Base-by-base conservation (phyloP, 108 stramenopile genomes). In the Pseudonitzschia pungens region DNA sequence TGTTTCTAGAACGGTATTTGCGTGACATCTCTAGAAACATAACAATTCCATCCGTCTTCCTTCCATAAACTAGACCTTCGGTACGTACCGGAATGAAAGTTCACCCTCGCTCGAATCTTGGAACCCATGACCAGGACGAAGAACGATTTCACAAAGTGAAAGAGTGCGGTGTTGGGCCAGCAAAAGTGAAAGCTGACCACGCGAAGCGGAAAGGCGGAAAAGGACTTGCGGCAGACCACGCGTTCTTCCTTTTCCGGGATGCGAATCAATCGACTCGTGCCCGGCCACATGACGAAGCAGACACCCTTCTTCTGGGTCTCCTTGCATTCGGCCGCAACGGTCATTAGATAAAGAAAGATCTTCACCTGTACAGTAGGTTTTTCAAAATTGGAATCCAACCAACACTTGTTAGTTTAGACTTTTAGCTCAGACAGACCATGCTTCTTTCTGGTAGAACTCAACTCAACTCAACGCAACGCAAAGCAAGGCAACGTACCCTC, bases 251-350 rank as follows among this genome's bases (percentile, higher is more conserved):
- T 14, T 31, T n/a, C 28, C n/a, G 60, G 60, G 20, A 62, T 36
- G 14, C 60, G 60, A 31, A 62, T 33, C 7, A 8, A 40, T 20
- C 33, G 26, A 21, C 18, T 8, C 36, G 26, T 62, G 12, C 60
- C 60, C 36, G 66, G 66, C 66, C 66, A 67, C 45, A 76, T 41
- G 26, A 76, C 44, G 20, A 63, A 43, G 7, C 63, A 32, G 24
- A 21, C 26, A 1, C 75, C 75, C 20, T 66, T 52, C 31, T 64
- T 60, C 60, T 76, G 75, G 14, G 68, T 76, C 36, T 76, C 75
- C 15, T 69, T 68, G 44, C 68, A 67, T 53, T 76, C 75, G 21
- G 66, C 42, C 22, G 45, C 43, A 6, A 26, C 43, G 9, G 66
- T 67, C 16, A 48, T 8, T 5, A 67, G 1, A n/a, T 67, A 67